Base-by-base conservation (phyloP, 2,329 filamentous ascomycete genomes). In the Rhinocladiella mackenziei region DNA sequence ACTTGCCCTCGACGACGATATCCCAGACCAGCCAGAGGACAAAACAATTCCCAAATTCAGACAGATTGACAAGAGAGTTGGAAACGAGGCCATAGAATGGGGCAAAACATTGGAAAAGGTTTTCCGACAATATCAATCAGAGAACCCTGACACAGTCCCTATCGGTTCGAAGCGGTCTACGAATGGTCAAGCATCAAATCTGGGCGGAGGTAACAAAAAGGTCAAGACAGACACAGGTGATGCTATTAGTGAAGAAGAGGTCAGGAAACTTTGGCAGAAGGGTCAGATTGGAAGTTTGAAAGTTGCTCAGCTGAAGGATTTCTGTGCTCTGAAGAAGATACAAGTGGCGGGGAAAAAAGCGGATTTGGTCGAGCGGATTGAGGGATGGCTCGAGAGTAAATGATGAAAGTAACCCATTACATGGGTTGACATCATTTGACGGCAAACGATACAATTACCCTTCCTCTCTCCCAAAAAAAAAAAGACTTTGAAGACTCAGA, bases 31-130 rank as follows among this genome's bases (percentile, higher is more conserved):
- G 33, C 72, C 77, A 2, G 77, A 83, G 37, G 92, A 98, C 60
- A 82, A 84, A 53, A 97, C 92, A 0, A 62, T 86, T 10, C 92
- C 92, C 1, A 87, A 85, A 57, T 89, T 83, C 65, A 83, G 78
- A 56, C 87, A 94, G 55, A 97, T 98, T 43, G 80, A 89, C 63
- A 97, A 94, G 69, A 81, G 91, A 20, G 84, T 86, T 1, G 89
- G 89, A 0, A 77, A 80, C 2, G 86, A 88, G 59, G 76, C 95
- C 7, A 72, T 83, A 33, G 81, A 86, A 23, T 95, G 89, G 82
- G 82, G 85, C 3, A 71, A 78, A 25, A 73, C 76, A 8, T 72
- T 96, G 4, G 77, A 84, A 20, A 66, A 75, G 6, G 78, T 81
- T 45, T 74, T 71, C 54, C 63, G 66, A 8, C 60, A 66, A 22